Conservation (phyloP, 257 asterid species). For the Agastache rugosa region DNA sequence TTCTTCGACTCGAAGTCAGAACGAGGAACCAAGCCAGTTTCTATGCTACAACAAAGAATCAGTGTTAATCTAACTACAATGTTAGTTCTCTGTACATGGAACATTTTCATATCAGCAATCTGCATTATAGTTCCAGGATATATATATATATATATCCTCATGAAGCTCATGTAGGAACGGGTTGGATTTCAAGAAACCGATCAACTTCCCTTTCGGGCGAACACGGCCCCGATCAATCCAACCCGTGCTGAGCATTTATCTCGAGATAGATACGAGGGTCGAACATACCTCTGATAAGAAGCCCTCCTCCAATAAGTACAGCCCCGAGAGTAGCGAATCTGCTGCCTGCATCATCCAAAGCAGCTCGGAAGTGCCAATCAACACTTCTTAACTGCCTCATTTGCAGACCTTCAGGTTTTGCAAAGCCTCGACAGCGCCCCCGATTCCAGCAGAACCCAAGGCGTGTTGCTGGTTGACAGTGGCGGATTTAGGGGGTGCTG, state of each 20-base stretch:
- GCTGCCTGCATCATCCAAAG: slow-evolving; percentile 43
- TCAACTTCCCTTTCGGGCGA: slow-evolving; percentile 22
- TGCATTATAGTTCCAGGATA: slow-evolving; percentile 38
- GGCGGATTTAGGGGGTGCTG: neutral
- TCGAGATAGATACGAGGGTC: slow-evolving; percentile 32
- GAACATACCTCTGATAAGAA: slow-evolving; percentile 30
- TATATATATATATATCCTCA: slow-evolving; percentile 26
- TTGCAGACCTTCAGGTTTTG: slow-evolving; percentile 44
- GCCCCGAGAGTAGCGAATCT: slow-evolving; percentile 34
- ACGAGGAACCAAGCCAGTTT: slow-evolving; percentile 43
- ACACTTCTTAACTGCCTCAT: slow-evolving; percentile 39
- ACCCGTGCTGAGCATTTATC: slow-evolving; percentile 26
- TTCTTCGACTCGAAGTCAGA: slow-evolving; percentile 32
- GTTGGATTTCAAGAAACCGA: slow-evolving; percentile 34
- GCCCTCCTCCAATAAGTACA: slow-evolving; percentile 39
- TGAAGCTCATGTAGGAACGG: slow-evolving; percentile 30
- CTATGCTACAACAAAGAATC: slow-evolving; percentile 63
- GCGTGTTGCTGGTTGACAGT: slow-evolving; percentile 34
- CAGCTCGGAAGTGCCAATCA: slow-evolving; percentile 38
- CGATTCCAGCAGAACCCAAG: slow-evolving; percentile 34
- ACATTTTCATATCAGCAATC: slow-evolving; percentile 43
- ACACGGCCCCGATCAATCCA: slow-evolving; percentile 27
- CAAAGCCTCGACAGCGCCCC: slow-evolving; percentile 52
- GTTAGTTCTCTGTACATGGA: slow-evolving; percentile 67
- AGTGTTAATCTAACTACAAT: slow-evolving; percentile 54